phyloP scores from a whole-genome alignment of 2,329 filamentous ascomycete genomes.

The Emmonsia crescens region DNA sequence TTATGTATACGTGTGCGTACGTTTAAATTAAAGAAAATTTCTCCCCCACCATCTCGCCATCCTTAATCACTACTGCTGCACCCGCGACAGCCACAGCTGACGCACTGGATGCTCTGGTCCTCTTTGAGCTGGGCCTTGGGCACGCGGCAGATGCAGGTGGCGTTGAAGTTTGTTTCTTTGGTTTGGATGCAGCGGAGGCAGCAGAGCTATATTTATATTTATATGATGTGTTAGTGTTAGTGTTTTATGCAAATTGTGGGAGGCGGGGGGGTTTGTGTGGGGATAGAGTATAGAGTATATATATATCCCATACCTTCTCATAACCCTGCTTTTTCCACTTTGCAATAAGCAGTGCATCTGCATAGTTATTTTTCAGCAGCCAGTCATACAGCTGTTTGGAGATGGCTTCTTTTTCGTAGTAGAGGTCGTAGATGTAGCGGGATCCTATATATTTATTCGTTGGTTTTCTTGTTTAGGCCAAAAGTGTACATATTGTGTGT shows the following conservation, averaged over 20 bases:
- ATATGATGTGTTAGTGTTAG: background rate
- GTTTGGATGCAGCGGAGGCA: slow-evolving; percentile 95
- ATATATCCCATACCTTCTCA: slow-evolving; percentile 84
- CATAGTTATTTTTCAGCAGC: slow-evolving; percentile 92
- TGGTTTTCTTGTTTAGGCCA: background rate
- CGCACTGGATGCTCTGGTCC: slow-evolving; percentile 80
- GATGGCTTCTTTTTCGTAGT: slow-evolving; percentile 96
- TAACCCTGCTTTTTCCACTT: slow-evolving; percentile 99
- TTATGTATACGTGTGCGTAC: background rate
- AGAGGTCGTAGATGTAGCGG: slow-evolving; percentile 92
- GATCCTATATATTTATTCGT: slow-evolving; percentile 36
- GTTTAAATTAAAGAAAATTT: background rate
- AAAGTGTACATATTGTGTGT: too few relatives aligned
- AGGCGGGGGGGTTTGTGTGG: background rate
- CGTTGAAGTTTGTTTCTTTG: slow-evolving; percentile 99
- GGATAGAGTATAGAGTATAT: slow-evolving; percentile 8
- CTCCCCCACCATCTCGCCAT: background rate
- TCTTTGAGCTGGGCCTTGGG: slow-evolving; percentile 84
- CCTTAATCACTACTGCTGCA: slow-evolving; percentile 71
- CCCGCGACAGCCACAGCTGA: slow-evolving; percentile 86
- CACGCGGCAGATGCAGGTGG: slow-evolving; percentile 93
- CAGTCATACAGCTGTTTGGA: slow-evolving; percentile 87
- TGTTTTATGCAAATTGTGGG: background rate
- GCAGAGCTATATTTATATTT: slow-evolving; percentile 55
- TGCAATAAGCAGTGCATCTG: slow-evolving; percentile 87